phyloP scores from a whole-genome alignment of 2,329 filamentous ascomycete species.

The Aspergillus sp. region DNA sequence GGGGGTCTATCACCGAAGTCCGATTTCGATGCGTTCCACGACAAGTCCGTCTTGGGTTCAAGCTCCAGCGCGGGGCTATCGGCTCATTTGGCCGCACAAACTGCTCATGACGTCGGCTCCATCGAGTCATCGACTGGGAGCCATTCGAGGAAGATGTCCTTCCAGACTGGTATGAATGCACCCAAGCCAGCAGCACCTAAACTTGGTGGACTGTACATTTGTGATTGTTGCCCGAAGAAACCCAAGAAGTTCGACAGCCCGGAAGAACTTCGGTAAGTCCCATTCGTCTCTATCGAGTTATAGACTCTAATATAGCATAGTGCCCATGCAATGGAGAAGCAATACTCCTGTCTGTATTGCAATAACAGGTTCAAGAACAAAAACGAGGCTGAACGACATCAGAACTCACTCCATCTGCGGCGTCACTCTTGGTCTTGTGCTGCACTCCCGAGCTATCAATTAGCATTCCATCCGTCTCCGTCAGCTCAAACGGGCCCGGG shows the following conservation, averaged over 20 bases:
- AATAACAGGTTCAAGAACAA: slow-evolving; percentile 98
- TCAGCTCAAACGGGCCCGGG: slow-evolving; percentile 41
- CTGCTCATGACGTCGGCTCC: slow-evolving; percentile 39
- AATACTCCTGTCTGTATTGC: slow-evolving; percentile 91
- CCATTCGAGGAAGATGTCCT: slow-evolving; percentile 54
- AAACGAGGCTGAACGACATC: slow-evolving; percentile 94
- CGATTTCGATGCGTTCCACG: slow-evolving; percentile 58
- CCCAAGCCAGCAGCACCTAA: slow-evolving; percentile 47
- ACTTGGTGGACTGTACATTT: slow-evolving; percentile 69
- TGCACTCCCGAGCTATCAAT: slow-evolving; percentile 73
- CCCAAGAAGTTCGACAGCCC: slow-evolving; percentile 90
- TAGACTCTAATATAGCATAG: slow-evolving; percentile 51
- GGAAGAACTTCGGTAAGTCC: slow-evolving; percentile 78
- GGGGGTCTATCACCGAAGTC: slow-evolving; percentile 62
- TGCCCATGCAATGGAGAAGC: slow-evolving; percentile 89
- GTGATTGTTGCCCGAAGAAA: slow-evolving; percentile 96
- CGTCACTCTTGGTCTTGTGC: slow-evolving; percentile 97
- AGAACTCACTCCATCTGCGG: slow-evolving; percentile 90
- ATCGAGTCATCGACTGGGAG: slow-evolving; percentile 47
- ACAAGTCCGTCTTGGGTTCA: slow-evolving; percentile 55
- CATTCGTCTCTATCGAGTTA: not conserved
- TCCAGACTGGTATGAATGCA: slow-evolving; percentile 38
- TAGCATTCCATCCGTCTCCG: slow-evolving; percentile 84
- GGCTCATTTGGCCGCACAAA: slow-evolving; percentile 42
- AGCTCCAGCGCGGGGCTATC: slow-evolving; percentile 51